Conservation (phyloP, 2,329 filamentous ascomycete species). For the Tolypocladium paradoxum region DNA sequence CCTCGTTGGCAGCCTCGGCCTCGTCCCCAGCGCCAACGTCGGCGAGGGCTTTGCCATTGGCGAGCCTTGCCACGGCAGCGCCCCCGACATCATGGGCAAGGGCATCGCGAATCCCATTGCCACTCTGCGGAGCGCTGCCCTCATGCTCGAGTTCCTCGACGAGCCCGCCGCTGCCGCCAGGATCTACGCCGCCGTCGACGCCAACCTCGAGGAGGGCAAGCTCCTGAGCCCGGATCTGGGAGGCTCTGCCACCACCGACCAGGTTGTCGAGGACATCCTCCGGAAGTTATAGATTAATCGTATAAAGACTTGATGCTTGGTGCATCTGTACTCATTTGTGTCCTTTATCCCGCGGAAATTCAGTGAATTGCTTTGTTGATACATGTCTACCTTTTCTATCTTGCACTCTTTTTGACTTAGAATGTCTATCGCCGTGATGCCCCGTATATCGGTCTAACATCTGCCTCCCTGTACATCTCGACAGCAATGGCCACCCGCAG, state of each 20-base stretch:
- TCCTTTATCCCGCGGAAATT: not conserved
- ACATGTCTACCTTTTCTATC: not conserved
- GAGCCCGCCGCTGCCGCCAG: slow-evolving; percentile 76
- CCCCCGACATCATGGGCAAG: slow-evolving; percentile 89
- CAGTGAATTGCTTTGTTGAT: not conserved
- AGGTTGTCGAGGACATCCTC: slow-evolving; percentile 82
- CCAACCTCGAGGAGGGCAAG: slow-evolving; percentile 72
- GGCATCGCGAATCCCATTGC: slow-evolving; percentile 95
- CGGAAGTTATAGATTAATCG: slow-evolving; percentile 54
- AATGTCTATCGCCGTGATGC: not conserved
- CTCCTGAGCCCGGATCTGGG: slow-evolving; percentile 84
- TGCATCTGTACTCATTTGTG: not conserved
- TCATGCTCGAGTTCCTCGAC: slow-evolving; percentile 94
- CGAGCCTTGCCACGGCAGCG: slow-evolving; percentile 94
- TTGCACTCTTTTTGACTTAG: not conserved
- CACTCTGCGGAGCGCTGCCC: slow-evolving; percentile 76
- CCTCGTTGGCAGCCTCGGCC: slow-evolving; percentile 79
- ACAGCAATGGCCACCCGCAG: not conserved
- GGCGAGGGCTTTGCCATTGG: slow-evolving; percentile 91
- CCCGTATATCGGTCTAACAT: not conserved
- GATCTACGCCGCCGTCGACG: slow-evolving; percentile 90
- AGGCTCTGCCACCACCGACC: slow-evolving; percentile 71
- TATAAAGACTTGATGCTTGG: not conserved
- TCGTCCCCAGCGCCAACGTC: slow-evolving; percentile 92
- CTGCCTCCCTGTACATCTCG: not conserved